Percentiles rank a stretch among this genome's conserved stretches.
phyloP scores from a whole-genome alignment of 257 asterid genomes.

The Solanum lignicaule region DNA sequence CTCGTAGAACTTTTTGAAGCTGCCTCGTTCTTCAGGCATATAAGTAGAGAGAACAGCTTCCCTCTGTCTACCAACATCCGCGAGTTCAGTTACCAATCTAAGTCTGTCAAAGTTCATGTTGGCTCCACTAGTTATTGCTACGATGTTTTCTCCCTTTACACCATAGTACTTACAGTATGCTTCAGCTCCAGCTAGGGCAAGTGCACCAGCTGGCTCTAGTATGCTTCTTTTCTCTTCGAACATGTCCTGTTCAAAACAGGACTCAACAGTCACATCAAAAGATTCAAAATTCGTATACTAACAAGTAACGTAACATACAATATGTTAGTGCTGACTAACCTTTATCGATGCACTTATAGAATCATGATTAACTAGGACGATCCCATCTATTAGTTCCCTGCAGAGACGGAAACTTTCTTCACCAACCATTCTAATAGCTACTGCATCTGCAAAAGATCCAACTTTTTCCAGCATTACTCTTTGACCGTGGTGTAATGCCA shows the following conservation, averaged over 20 bases:
- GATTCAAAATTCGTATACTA: not conserved
- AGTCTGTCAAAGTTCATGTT: slow-evolving; percentile 91
- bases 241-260: slow-evolving; percentile 47
- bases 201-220: slow-evolving; percentile 97
- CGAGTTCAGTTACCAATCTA: slow-evolving; percentile 92
- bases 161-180: slow-evolving; percentile 84
- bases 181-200: slow-evolving; percentile 92
- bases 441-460: slow-evolving; percentile 97
- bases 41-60: slow-evolving; percentile 79
- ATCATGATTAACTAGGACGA: slow-evolving; percentile 80
- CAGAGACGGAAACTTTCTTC: slow-evolving; percentile 77
- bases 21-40: slow-evolving; percentile 76
- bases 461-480: slow-evolving; percentile 75
- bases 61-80: slow-evolving; percentile 70
- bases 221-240: slow-evolving; percentile 96
- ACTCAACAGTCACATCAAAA: not conserved
- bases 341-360: slow-evolving; percentile 94
- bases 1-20: slow-evolving; percentile 59
- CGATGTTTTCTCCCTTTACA: slow-evolving; percentile 62
- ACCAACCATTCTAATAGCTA: slow-evolving; percentile 90
- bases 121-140: slow-evolving; percentile 94
- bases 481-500: slow-evolving; percentile 65
- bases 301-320: not conserved
- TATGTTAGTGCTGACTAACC: slow-evolving; percentile 25
- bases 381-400: slow-evolving; percentile 72